Conservation (phyloP, 805 yeast genomes). For the Candida krabiensis region DNA sequence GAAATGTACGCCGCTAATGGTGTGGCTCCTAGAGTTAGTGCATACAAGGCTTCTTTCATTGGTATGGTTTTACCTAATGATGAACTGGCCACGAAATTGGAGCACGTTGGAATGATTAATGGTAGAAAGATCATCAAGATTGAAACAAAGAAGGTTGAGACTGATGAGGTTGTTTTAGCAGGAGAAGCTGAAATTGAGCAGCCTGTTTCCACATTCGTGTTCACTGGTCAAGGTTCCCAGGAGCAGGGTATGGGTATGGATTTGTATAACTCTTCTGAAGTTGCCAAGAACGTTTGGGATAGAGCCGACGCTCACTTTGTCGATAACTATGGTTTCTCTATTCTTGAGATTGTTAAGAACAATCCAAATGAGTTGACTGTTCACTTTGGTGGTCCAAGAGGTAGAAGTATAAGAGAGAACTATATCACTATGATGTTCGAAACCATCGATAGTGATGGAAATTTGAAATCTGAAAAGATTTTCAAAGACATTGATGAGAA, state of each 20-base stretch:
- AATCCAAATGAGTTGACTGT: conserved; percentile 95
- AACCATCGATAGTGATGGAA: conserved; percentile 83
- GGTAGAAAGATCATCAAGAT: conserved; percentile 97
- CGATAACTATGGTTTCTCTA: conserved; percentile 94
- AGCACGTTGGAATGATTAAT: conserved; percentile 97
- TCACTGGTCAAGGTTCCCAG: conserved; percentile 99
- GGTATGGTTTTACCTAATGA: conserved; percentile 99
- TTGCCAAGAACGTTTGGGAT: conserved; percentile 96
- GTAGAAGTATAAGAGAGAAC: conserved; percentile 91
- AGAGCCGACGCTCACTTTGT: conserved; percentile 94
- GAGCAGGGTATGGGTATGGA: conserved; percentile 99
- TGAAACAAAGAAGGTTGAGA: conserved; percentile 80
- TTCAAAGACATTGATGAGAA: conserved; percentile 85
- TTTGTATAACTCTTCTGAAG: conserved; percentile 83
- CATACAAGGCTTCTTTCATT: conserved; percentile 84
- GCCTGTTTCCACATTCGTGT: conserved; percentile 93
- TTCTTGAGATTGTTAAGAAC: conserved; percentile 89
- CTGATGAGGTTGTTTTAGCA: conserved; percentile 70
- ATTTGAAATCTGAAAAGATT: conserved; percentile 85
- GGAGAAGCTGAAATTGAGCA: conserved; percentile 99
- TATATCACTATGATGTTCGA: conserved; percentile 97
- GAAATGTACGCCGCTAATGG: conserved; percentile 99
- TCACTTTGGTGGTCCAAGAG: conserved; percentile 97
- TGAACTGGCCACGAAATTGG: conserved; percentile 78
- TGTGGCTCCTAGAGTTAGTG: conserved; percentile 93